Evolutionary conservation across 352 stramenopile genomes (phyloP).

Genomic region (Phytophthora cryptogea): DNA sequence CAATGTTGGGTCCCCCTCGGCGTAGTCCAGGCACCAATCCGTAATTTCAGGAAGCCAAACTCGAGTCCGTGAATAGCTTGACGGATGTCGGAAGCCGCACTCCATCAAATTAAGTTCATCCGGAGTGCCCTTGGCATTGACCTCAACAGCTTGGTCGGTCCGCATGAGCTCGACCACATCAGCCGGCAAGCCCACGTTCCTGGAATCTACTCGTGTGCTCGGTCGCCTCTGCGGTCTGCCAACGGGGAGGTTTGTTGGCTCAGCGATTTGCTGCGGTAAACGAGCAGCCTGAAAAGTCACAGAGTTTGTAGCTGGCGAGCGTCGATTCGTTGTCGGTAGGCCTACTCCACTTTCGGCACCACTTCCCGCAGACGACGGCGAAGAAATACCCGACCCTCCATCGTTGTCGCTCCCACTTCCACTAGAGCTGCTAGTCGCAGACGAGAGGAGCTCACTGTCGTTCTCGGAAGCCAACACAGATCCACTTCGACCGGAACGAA

Average conservation of each 20-base stretch:
- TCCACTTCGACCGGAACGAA: constrained; percentile 39
- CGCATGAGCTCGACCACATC: constrained; percentile 82
- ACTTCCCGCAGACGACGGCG: constrained; percentile 40
- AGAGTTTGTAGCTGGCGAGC: constrained; percentile 3
- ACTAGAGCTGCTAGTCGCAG: constrained; percentile 57
- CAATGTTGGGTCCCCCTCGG: constrained; percentile 80
- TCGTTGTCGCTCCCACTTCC: constrained; percentile 62
- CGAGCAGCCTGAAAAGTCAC: constrained; percentile 1
- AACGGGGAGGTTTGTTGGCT: constrained; percentile 14
- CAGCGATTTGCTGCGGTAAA: constrained; percentile 5
- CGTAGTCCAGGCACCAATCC: constrained; percentile 89
- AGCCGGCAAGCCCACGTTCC: constrained; percentile 39
- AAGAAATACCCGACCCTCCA: constrained; percentile 41
- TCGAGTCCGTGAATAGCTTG: constrained; percentile 59
- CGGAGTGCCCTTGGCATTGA: constrained; percentile 51
- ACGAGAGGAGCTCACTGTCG: constrained; percentile 48
- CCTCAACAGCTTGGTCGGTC: constrained; percentile 54
- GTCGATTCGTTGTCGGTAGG: constrained; percentile 14
- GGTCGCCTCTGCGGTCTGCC: constrained; percentile 29
- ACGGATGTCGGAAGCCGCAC: constrained; percentile 76
- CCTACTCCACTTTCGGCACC: constrained; percentile 35
- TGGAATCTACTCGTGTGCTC: constrained; percentile 35
- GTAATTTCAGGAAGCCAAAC: constrained; percentile 87
- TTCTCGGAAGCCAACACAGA: constrained; percentile 43
- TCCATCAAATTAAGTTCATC: constrained; percentile 83